Conservation (phyloP, 2,329 filamentous ascomycete genomes). For the Monosporascus sp. region DNA sequence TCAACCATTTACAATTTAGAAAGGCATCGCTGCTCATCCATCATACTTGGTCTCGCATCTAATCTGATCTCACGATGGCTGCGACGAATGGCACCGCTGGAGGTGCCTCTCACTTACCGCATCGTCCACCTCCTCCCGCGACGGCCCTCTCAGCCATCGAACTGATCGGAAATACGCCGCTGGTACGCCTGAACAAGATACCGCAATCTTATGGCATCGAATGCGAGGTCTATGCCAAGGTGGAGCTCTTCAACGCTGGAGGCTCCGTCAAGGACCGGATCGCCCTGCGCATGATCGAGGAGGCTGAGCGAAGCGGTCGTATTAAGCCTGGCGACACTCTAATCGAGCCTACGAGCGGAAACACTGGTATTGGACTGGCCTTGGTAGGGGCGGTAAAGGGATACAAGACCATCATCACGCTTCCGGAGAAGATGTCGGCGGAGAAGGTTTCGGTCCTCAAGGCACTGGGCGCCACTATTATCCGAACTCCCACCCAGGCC, state of each 20-base stretch:
- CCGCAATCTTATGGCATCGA: slow-evolving; percentile 87
- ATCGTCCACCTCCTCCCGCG: slow-evolving; percentile 21
- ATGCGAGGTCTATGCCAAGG: slow-evolving; percentile 83
- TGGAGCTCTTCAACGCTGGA: slow-evolving; percentile 90
- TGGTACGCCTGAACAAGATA: slow-evolving; percentile 88
- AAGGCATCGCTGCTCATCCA: not conserved
- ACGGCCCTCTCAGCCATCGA: slow-evolving; percentile 63
- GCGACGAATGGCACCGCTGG: slow-evolving; percentile 11
- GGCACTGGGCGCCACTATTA: slow-evolving; percentile 92
- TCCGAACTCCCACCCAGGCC: slow-evolving; percentile 92
- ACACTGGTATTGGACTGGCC: slow-evolving; percentile 94
- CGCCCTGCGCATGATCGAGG: slow-evolving; percentile 94
- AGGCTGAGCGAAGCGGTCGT: slow-evolving; percentile 82
- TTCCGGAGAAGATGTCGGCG: slow-evolving; percentile 98
- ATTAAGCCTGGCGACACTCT: slow-evolving; percentile 97
- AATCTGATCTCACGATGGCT: slow-evolving; percentile 8
- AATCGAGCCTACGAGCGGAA: slow-evolving; percentile 96
- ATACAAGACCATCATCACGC: slow-evolving; percentile 97
- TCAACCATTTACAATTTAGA: not conserved
- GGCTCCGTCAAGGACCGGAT: slow-evolving; percentile 95
- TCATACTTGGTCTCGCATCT: not conserved
- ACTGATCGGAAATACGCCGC: slow-evolving; percentile 92
- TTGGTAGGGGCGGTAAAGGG: slow-evolving; percentile 93
- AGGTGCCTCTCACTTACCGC: slow-evolving; percentile 16
- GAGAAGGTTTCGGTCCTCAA: slow-evolving; percentile 96